Evolutionary conservation across 495 filamentous ascomycete species (phyloP).

Genomic region (Penicillium dipodomyicola): DNA sequence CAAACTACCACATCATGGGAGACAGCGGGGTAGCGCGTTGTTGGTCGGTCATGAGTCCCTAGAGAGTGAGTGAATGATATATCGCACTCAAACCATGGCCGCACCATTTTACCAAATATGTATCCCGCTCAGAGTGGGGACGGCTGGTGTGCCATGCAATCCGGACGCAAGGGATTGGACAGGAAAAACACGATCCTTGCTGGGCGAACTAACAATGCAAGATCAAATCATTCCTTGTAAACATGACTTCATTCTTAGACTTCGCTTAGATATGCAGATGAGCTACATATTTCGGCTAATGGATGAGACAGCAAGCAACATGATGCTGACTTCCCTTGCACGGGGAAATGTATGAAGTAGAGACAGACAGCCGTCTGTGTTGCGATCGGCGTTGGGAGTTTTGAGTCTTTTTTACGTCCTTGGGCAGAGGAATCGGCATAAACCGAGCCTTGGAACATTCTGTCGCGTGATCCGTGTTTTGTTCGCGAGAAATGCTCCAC

Average conservation of each 20-base stretch:
- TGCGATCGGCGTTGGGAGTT: slow-evolving; percentile 1
- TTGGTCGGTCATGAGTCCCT: neutral
- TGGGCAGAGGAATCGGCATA: neutral
- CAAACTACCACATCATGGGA: slow-evolving; percentile 14
- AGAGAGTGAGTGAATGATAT: neutral
- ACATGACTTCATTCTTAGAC: slow-evolving; percentile 8
- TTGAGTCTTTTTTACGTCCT: too few species aligned
- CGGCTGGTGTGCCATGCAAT: slow-evolving; percentile 10
- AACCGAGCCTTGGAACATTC: slow-evolving; percentile 2
- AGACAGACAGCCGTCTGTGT: neutral
- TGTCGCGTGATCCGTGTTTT: slow-evolving; percentile 3
- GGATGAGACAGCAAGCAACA: neutral
- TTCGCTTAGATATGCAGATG: slow-evolving; percentile 1
- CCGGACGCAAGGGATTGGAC: slow-evolving; percentile 22
- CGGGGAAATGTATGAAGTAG: neutral
- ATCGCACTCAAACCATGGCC: neutral
- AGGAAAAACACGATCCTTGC: slow-evolving; percentile 3
- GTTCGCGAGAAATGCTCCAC: slow-evolving; percentile 9
- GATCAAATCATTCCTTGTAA: slow-evolving; percentile 4
- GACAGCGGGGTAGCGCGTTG: neutral
- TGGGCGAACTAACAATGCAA: slow-evolving; percentile 8
- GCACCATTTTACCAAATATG: neutral
- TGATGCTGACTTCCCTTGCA: neutral
- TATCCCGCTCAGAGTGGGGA: slow-evolving; percentile 2
- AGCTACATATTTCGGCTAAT: neutral